These are phyloP conservation scores for Sugiyamaella boreocaroliniensis DNA, from an alignment of 805 yeast genomes.

Conservation along the genomic window DNA sequence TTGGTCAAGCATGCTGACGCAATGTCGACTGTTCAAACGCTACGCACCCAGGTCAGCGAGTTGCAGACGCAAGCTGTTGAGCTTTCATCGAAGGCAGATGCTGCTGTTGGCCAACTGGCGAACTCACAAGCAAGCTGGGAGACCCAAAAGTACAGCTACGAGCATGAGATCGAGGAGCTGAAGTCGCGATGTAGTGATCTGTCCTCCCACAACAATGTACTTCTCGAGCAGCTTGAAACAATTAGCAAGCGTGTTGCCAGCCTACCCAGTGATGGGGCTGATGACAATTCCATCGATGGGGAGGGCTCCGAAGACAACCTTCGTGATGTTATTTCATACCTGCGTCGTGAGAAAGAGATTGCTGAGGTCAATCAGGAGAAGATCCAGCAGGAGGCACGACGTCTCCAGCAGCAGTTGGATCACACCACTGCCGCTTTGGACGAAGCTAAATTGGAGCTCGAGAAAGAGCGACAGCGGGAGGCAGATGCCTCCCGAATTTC, in stretches of 20 bases:
- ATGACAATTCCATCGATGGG: slow-evolving; percentile 1
- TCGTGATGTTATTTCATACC: slow-evolving; percentile 50
- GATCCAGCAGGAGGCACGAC: slow-evolving; percentile 46
- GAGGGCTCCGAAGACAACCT: slow-evolving; percentile 19
- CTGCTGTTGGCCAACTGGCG: slow-evolving; percentile 30
- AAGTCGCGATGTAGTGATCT: slow-evolving; percentile 48
- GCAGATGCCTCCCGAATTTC: slow-evolving; percentile 15
- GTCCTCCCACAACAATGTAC: slow-evolving; percentile 57
- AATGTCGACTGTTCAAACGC: slow-evolving; percentile 34
- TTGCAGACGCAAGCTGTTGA: slow-evolving; percentile 27
- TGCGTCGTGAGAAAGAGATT: slow-evolving; percentile 71
- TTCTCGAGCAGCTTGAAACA: slow-evolving; percentile 61
- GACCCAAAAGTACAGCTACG: slow-evolving; percentile 36
- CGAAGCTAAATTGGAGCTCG: slow-evolving; percentile 43
- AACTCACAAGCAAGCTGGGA: slow-evolving; percentile 42
- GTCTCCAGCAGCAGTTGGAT: slow-evolving; percentile 46
- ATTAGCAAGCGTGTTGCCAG: slow-evolving; percentile 19
- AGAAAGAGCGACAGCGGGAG: slow-evolving; percentile 30
- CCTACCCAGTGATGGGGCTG: slow-evolving; percentile 12
- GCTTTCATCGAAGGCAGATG: slow-evolving; percentile 27
- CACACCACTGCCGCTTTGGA: slow-evolving; percentile 45
- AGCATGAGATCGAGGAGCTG: slow-evolving; percentile 42
- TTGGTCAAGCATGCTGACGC: slow-evolving; percentile 49
- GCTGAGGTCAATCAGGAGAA: slow-evolving; percentile 52
- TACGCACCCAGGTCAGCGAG: slow-evolving; percentile 34